These are phyloP conservation scores for Entomophthora muscae DNA, from an alignment of 371 early-diverging fungal species.

Conservation along the genomic window DNA sequence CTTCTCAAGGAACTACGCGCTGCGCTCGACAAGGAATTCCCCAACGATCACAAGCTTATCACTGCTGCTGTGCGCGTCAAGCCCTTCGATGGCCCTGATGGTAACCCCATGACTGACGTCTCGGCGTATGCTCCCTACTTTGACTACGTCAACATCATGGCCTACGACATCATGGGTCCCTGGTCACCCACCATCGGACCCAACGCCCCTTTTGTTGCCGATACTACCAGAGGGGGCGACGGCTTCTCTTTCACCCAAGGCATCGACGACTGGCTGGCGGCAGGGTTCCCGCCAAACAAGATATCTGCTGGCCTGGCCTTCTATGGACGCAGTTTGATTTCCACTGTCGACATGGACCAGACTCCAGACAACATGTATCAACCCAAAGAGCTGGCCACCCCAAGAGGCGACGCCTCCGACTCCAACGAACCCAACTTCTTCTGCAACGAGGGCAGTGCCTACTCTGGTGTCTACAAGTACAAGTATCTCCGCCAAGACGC, in stretches of 20 bases:
- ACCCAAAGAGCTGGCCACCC: constrained; percentile 13
- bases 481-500: too few species aligned
- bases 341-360: constrained; percentile 26
- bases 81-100: constrained; percentile 28
- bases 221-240: constrained; percentile 20
- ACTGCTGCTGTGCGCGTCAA: constrained; percentile 35
- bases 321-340: constrained; percentile 41
- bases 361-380: too few species aligned
- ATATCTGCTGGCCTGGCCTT: constrained; percentile 43
- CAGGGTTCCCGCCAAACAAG: constrained; percentile 36
- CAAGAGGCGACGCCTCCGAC: too few species aligned
- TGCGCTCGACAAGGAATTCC: too few species aligned
- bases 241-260: constrained; percentile 17
- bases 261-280: constrained; percentile 26
- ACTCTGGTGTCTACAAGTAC: constrained; percentile 35
- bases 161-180: too few species aligned
- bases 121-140: constrained; percentile 34
- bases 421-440: constrained; percentile 22
- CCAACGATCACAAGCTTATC: too few species aligned
- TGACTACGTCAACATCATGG: constrained; percentile 44
- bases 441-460: constrained; percentile 18
- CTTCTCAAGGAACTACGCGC: too few species aligned
- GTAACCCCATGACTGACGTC: constrained; percentile 30
- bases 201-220: too few species aligned
- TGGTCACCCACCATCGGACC: too few species aligned